Evolutionary conservation across 495 filamentous ascomycete genomes (phyloP), one percentile per base, ranked within the genome.

Genomic region (Neurospora hispaniola): DNA sequence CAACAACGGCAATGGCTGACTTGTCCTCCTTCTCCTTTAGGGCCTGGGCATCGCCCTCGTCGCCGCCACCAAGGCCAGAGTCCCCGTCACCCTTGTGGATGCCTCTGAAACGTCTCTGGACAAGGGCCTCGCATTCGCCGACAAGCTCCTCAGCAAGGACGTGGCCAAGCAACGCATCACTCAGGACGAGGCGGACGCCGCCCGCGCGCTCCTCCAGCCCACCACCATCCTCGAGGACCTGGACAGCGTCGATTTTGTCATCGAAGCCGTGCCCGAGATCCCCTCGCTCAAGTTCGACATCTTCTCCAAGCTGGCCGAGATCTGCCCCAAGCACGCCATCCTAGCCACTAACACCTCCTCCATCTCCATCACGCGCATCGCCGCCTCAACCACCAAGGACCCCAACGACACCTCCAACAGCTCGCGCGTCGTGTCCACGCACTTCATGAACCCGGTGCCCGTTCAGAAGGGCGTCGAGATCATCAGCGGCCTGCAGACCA

Each of bases 401-500:
- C 90, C 93, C 0, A 94, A 81, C 10, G 92, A 97, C 80, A 89
- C 91, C 41, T 90, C 91, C 70, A 92, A 91, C 40, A 89, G 93
- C 68, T 94, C 93, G 39, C 90, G 96, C 48, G 96, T 99, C 2
- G 89, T 99, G 69, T 92, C 92, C 70, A 98, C 96, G 69, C 96
- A 99, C 82, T 99, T 99, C 84, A 99, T 99, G 96, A 99, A 99
- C 85, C 96, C 96, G 0, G 96, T 99, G 0, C 96, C 96, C 1
- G 83, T 99, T 4, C 96, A 98, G 79, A 97, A 97, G 82, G 96
- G 96, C 68, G 96, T 99, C 7, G 96, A 99, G 84, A 97, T 99
- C 73, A 98, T 99, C 77, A 88, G 90, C 31, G 96, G 93, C 27
- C 84, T 99, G 54, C 96, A 99, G 80, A 99, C 96, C 8, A 95